Conservation (phyloP, 2,329 filamentous ascomycete genomes). For the Aureobasidium musti region DNA sequence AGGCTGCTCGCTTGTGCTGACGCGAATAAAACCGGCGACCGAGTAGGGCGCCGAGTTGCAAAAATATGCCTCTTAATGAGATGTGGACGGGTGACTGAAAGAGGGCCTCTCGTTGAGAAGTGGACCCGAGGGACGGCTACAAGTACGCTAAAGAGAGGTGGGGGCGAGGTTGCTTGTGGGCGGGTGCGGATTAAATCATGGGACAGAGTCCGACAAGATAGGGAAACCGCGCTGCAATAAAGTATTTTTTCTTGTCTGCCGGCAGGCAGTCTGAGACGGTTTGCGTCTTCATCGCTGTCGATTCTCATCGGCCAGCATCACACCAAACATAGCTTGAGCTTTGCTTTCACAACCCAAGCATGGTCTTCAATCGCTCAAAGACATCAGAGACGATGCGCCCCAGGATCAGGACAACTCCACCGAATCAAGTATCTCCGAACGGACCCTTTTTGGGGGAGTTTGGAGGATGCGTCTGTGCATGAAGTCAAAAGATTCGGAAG, state of each 20-base stretch:
- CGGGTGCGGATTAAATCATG: constrained; percentile 17
- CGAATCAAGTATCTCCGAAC: not conserved
- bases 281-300: not conserved
- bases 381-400: not conserved
- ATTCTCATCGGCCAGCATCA: not conserved
- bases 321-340: not conserved
- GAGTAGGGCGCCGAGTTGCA: constrained; percentile 6
- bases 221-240: constrained; percentile 1
- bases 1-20: constrained; percentile 7
- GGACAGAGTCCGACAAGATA: too few relatives aligned
- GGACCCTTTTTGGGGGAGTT: constrained; percentile 17
- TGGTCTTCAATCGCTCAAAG: not conserved
- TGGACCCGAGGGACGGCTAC: constrained; percentile 4
- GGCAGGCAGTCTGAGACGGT: not conserved
- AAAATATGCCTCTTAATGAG: constrained; percentile 9
- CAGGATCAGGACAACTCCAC: not conserved
- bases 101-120: constrained; percentile 13
- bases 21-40: not conserved
- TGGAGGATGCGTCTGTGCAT: not conserved
- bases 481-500: not conserved
- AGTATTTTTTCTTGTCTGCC: not conserved
- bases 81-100: constrained; percentile 5
- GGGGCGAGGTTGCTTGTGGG: constrained; percentile 10
- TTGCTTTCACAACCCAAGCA: not conserved
- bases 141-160: not conserved